Conservation (phyloP, 495 filamentous ascomycete genomes). For the Neurospora sp. region DNA sequence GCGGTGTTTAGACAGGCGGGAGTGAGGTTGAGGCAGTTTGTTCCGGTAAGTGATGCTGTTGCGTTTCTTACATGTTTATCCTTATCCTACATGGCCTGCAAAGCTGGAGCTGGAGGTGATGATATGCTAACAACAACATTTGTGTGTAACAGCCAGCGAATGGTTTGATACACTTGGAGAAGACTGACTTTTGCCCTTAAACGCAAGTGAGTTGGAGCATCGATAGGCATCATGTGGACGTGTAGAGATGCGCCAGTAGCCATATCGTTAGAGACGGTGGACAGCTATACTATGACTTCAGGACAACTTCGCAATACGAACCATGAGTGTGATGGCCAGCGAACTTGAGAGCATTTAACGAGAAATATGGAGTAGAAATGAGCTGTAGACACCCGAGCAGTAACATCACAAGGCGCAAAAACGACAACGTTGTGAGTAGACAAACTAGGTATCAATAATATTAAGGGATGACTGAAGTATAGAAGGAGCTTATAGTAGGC, state of each 20-base stretch:
- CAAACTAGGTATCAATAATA: neutral
- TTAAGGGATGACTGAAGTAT: neutral
- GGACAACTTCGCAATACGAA: neutral
- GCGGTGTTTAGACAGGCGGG: constrained; percentile 65
- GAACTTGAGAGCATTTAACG: too few species aligned
- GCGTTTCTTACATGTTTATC: neutral
- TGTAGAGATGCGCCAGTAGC: constrained; percentile 6
- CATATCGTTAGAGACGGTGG: neutral
- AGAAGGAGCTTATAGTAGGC: neutral
- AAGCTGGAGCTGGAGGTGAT: neutral
- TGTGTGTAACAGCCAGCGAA: constrained; percentile 34
- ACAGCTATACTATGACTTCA: neutral
- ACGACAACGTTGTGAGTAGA: neutral
- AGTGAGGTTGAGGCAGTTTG: constrained; percentile 70
- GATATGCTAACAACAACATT: constrained; percentile 6
- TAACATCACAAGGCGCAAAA: neutral
- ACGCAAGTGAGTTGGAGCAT: neutral
- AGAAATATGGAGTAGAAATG: too few species aligned
- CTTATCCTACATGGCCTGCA: neutral
- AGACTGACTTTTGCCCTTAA: constrained; percentile 5
- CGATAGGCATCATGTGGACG: constrained; percentile 13
- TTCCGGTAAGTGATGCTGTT: constrained; percentile 48
- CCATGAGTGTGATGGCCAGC: too few species aligned
- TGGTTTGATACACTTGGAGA: constrained; percentile 44
- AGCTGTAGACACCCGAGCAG: neutral